A percentile compares a stretch with the other conserved stretches of the same genome.
phyloP scores from a whole-genome alignment of 169 alveolate genomes.

The Toxoplasma gondii region DNA sequence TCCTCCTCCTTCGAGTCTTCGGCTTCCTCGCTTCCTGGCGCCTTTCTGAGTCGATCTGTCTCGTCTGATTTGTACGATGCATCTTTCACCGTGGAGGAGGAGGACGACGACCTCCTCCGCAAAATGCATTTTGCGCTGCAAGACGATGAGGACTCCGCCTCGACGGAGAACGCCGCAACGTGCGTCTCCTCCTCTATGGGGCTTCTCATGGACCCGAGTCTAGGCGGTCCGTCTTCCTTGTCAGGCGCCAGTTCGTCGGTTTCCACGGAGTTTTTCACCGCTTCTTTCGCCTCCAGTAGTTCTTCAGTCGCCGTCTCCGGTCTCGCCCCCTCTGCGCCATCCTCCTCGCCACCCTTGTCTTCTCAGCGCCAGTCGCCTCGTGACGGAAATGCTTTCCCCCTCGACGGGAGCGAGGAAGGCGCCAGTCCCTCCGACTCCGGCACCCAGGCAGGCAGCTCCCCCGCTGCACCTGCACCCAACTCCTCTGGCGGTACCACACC shows the following conservation, averaged over 20 bases:
- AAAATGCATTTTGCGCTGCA: conserved; percentile 29
- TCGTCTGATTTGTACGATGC: not conserved
- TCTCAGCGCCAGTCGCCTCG: not conserved
- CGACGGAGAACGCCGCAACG: not conserved
- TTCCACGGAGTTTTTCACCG: too few species aligned
- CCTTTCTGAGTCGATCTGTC: not conserved
- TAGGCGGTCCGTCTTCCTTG: not conserved
- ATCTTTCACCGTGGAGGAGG: not conserved
- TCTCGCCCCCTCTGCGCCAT: not conserved
- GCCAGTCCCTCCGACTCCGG: not conserved
- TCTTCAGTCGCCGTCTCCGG: not conserved
- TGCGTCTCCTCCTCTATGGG: not conserved
- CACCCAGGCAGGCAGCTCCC: not conserved
- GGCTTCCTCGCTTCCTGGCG: not conserved
- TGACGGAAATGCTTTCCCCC: not conserved
- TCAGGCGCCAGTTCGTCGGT: not conserved
- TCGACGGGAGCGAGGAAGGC: not conserved
- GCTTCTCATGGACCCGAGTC: not conserved
- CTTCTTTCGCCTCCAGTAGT: not conserved
- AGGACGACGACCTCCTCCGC: conserved; percentile 31
- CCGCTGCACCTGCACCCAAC: not conserved
- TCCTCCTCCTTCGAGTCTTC: not conserved
- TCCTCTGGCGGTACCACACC: not conserved
- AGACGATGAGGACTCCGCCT: conserved; percentile 3
- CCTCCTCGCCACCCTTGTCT: not conserved